Evolutionary conservation across 257 asterid genomes (phyloP).

Genomic region (Ilex aquifolium): DNA sequence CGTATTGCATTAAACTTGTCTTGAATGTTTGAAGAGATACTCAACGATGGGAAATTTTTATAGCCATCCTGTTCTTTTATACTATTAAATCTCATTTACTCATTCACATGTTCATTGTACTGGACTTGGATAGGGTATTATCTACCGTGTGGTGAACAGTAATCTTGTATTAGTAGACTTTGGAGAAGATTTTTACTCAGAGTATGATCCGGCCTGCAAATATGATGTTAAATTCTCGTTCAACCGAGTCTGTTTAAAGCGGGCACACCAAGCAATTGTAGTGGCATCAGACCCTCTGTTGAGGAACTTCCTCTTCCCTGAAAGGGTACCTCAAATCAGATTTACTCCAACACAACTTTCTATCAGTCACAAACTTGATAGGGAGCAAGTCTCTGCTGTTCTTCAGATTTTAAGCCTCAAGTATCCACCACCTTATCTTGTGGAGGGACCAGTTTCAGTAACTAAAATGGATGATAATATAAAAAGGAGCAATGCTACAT

Average conservation of each 20-base stretch:
- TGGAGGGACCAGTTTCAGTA: constrained; percentile 13
- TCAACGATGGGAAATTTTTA: no score
- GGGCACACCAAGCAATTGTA: constrained; percentile 20
- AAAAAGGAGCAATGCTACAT: no score
- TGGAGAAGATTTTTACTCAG: constrained; percentile 7
- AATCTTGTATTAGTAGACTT: constrained; percentile 16
- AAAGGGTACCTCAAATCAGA: background rate
- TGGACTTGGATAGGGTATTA: no score
- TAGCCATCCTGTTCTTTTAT: no score
- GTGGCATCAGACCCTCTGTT: constrained; percentile 4
- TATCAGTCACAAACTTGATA: no score
- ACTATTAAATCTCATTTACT: no score
- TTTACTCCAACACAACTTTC: no score
- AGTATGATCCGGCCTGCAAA: constrained; percentile 6
- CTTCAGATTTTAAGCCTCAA: constrained; percentile 16
- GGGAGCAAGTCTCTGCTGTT: background rate
- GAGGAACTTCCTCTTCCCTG: constrained; percentile 19
- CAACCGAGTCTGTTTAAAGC: constrained; percentile 21
- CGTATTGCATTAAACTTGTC: no score
- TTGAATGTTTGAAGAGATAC: no score
- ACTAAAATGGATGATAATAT: background rate
- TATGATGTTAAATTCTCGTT: constrained; percentile 24
- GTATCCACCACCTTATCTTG: constrained; percentile 21
- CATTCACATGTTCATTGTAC: no score
- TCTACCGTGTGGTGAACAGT: constrained; percentile 11